These are phyloP conservation scores for Aspergillus fumigatiaffinis DNA, from an alignment of 2,329 filamentous ascomycete species.

Conservation along the genomic window DNA sequence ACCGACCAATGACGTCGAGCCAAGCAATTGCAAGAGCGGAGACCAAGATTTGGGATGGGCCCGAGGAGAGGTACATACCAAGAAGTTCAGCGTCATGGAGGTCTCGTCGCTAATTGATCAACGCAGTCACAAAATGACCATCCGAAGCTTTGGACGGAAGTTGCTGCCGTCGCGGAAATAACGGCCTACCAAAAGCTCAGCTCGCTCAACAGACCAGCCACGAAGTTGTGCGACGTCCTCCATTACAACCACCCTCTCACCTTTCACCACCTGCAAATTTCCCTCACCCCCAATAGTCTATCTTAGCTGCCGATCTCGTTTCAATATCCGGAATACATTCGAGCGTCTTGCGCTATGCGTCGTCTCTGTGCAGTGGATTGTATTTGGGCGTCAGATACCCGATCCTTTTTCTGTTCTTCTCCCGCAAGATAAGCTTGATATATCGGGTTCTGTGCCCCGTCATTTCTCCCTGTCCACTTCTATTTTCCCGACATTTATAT, in stretches of 20 bases:
- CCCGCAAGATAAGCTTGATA: background rate
- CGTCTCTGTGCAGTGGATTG: background rate
- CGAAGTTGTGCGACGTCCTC: background rate
- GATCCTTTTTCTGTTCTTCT: background rate
- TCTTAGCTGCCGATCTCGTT: background rate
- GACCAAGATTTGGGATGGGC: conserved; percentile 21
- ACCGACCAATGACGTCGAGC: conserved; percentile 30
- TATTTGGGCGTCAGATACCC: background rate
- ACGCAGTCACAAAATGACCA: conserved; percentile 28
- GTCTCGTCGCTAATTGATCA: conserved; percentile 4
- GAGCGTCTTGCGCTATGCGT: background rate
- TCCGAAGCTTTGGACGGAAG: conserved; percentile 36
- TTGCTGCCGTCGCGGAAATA: conserved; percentile 27
- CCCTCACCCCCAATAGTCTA: background rate
- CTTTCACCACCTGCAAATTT: background rate
- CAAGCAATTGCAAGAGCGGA: conserved; percentile 21
- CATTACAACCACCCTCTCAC: background rate
- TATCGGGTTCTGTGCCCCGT: background rate
- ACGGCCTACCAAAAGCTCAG: conserved; percentile 14
- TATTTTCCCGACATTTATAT: background rate
- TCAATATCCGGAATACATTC: background rate
- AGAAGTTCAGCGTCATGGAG: background rate
- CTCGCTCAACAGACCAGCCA: background rate
- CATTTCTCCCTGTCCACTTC: background rate
- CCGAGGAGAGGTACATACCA: conserved; percentile 30